phyloP scores from a whole-genome alignment of 2,329 filamentous ascomycete genomes.

The Trichothecium roseum region DNA sequence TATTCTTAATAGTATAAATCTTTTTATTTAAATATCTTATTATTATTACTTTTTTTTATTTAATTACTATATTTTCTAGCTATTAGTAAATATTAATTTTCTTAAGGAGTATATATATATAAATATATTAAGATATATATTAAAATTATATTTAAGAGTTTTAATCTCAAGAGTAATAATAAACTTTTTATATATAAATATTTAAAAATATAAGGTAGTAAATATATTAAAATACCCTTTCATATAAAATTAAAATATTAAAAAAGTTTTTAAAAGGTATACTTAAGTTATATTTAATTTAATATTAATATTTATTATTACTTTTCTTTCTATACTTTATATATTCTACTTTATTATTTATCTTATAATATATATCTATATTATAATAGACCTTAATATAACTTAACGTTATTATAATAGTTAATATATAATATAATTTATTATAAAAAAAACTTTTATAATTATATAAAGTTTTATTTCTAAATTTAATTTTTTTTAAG shows the following conservation, averaged over 20 bases:
- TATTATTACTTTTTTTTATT: no score
- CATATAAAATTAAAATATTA: no score
- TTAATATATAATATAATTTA: constrained; percentile 2
- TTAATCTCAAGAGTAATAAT: no score
- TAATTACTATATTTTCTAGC: no score
- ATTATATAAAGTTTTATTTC: not conserved
- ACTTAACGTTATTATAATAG: not conserved
- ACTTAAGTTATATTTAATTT: not conserved
- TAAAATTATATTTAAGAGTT: constrained; percentile 1
- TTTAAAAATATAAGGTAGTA: constrained; percentile 2
- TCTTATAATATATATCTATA: constrained; percentile 2
- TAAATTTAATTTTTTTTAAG: not conserved
- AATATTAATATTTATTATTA: not conserved
- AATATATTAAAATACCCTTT: no score
- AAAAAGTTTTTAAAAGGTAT: not conserved
- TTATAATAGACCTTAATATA: no score
- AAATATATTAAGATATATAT: constrained; percentile 3
- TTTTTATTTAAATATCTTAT: no score
- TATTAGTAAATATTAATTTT: no score
- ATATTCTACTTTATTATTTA: not conserved
- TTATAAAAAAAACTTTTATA: no score
- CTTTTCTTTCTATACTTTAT: not conserved
- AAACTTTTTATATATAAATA: constrained; percentile 1
- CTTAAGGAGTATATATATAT: constrained; percentile 1
- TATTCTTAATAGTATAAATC: no score